phyloP scores from a whole-genome alignment of 331 rosid genomes.

The Malus hybrid region DNA sequence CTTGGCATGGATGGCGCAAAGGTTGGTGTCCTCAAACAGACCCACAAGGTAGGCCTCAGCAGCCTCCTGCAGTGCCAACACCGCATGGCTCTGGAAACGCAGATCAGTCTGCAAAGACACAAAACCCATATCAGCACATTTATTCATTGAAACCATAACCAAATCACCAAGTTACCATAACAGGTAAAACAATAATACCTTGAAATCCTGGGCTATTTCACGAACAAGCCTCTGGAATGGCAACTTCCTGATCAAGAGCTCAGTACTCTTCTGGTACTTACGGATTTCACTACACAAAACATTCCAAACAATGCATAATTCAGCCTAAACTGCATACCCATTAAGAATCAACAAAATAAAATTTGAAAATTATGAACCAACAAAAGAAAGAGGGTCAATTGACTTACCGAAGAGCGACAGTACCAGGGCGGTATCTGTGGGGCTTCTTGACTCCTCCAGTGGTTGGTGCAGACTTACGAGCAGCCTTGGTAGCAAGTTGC shows the following conservation, averaged over 20 bases:
- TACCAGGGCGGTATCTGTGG: slow-evolving; percentile 93
- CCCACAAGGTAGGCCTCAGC: slow-evolving; percentile 66
- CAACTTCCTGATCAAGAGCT: slow-evolving; percentile 74
- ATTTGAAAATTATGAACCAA: neutral
- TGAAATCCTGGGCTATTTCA: slow-evolving; percentile 91
- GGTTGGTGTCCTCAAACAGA: slow-evolving; percentile 56
- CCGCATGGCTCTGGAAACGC: slow-evolving; percentile 98
- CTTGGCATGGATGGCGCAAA: slow-evolving; percentile 93
- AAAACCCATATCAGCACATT: too few relatives aligned
- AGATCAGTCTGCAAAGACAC: slow-evolving; percentile 66
- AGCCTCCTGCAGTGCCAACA: slow-evolving; percentile 87
- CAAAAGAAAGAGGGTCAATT: accelerated
- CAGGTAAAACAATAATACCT: slow-evolving; percentile 24
- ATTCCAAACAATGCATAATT: neutral
- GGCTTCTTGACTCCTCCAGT: slow-evolving; percentile 98
- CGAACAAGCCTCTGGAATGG: slow-evolving; percentile 95
- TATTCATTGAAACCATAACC: too few relatives aligned
- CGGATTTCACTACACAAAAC: slow-evolving; percentile 61
- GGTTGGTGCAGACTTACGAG: slow-evolving; percentile 96
- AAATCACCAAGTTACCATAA: too few relatives aligned
- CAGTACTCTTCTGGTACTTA: slow-evolving; percentile 91
- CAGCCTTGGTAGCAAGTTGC: slow-evolving; percentile 99
- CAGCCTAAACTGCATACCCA: too few relatives aligned
- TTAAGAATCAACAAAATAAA: neutral
- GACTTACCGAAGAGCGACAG: slow-evolving; percentile 92